These are phyloP conservation scores for Salix exigua DNA, from an alignment of 345 rosid species.

Conservation along the genomic window DNA sequence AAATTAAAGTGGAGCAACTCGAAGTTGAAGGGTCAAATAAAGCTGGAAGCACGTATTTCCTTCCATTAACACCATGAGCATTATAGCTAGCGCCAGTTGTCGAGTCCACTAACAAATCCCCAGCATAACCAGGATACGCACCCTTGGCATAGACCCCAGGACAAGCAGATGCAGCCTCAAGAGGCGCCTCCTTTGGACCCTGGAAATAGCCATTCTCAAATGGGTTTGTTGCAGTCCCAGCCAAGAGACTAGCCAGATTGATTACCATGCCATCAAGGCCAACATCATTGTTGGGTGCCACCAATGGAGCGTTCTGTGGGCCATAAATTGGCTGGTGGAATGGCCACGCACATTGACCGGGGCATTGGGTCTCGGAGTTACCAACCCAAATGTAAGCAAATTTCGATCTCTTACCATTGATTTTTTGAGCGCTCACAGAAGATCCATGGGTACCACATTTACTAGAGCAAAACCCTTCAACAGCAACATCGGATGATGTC, in stretches of 20 bases:
- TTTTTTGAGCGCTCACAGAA: not conserved
- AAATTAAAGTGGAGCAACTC: slow-evolving; percentile 18
- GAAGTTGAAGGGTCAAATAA: slow-evolving; percentile 24
- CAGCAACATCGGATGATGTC: slow-evolving; percentile 21
- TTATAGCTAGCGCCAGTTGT: slow-evolving; percentile 28
- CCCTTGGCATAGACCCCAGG: slow-evolving; percentile 24
- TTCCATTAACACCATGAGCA: slow-evolving; percentile 23
- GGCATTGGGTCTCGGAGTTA: slow-evolving; percentile 30
- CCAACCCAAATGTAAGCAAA: slow-evolving; percentile 36
- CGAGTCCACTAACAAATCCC: slow-evolving; percentile 21
- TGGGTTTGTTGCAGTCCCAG: slow-evolving; percentile 30
- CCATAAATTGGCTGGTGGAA: slow-evolving; percentile 33
- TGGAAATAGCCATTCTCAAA: slow-evolving; percentile 30
- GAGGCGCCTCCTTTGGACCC: slow-evolving; percentile 32
- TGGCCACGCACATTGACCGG: slow-evolving; percentile 33
- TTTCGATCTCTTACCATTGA: slow-evolving; percentile 4
- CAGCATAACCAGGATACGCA: slow-evolving; percentile 31
- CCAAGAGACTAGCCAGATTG: slow-evolving; percentile 27
- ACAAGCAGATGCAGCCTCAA: slow-evolving; percentile 32
- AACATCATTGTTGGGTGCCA: slow-evolving; percentile 28
- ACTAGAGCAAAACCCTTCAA: slow-evolving; percentile 26
- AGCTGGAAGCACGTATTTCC: slow-evolving; percentile 32
- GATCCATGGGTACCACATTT: slow-evolving; percentile 27
- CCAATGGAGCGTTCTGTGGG: slow-evolving; percentile 19
- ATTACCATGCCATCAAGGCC: slow-evolving; percentile 28